These are phyloP conservation scores for Solanum chilense DNA, from an alignment of 257 asterid genomes.

Conservation along the genomic window DNA sequence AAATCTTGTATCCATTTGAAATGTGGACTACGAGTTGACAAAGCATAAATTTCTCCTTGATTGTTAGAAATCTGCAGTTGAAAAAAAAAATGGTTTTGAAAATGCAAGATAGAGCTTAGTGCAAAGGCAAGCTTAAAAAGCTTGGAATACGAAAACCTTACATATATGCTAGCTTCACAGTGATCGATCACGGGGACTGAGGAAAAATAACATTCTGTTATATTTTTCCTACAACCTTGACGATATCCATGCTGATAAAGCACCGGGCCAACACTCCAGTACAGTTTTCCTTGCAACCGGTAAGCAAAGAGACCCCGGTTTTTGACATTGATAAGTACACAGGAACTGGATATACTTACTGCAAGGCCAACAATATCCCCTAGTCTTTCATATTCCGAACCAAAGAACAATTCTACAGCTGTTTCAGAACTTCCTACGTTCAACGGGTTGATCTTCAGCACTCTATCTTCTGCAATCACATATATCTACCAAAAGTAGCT, in stretches of 20 bases:
- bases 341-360: constrained; percentile 62
- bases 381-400: constrained; percentile 22
- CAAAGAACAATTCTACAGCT: constrained; percentile 60
- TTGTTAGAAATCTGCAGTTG: constrained; percentile 57
- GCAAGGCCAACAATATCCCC: constrained; percentile 69
- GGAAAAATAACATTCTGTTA: constrained; percentile 55
- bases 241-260: constrained; percentile 74
- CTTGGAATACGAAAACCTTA: constrained; percentile 13
- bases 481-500: constrained; percentile 50
- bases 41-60: constrained; percentile 72
- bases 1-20: constrained; percentile 86
- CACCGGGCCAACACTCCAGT: constrained; percentile 87
- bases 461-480: constrained; percentile 78
- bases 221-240: constrained; percentile 69
- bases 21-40: constrained; percentile 65
- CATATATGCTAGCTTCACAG: constrained; percentile 85
- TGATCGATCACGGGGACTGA: constrained; percentile 79
- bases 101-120: background rate
- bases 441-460: constrained; percentile 46
- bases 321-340: constrained; percentile 45
- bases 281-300: constrained; percentile 45
- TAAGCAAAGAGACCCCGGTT: constrained; percentile 70
- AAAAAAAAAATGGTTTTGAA: background rate
- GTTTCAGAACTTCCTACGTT: constrained; percentile 33
- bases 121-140: background rate